Evolutionary conservation across 805 yeast species (phyloP).

Genomic region (Kurtzmaniella cleridarum): DNA sequence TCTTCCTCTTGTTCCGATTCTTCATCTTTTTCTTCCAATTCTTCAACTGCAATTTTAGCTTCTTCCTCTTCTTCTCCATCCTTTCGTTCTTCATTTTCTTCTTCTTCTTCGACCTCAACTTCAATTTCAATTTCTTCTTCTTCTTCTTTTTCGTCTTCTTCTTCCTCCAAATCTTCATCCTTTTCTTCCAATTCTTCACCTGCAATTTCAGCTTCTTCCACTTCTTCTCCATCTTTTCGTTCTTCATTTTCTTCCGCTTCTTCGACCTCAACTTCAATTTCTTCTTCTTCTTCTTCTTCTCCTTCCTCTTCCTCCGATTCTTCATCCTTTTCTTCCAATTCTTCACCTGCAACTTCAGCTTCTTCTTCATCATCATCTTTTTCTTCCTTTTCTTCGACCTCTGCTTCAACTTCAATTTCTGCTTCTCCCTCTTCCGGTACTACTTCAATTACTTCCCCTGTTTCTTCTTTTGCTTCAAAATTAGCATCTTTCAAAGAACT

Average conservation of each 20-base stretch:
- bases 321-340: slow-evolving; percentile 12
- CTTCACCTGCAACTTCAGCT: slow-evolving; percentile 15
- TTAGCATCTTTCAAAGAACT: slow-evolving; percentile 5
- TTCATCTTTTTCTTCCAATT: slow-evolving; percentile 7
- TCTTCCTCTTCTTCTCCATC: slow-evolving; percentile 18
- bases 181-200: slow-evolving; percentile 1
- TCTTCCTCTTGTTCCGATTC: slow-evolving; percentile 8
- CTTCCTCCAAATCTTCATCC: not conserved
- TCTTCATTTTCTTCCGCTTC: slow-evolving; percentile 35
- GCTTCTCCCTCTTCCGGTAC: slow-evolving; percentile 11
- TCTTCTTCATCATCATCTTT: slow-evolving; percentile 22
- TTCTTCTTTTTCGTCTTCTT: not conserved
- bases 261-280: slow-evolving; percentile 47
- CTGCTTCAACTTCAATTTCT: slow-evolving; percentile 23
- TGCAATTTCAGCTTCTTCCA: not conserved
- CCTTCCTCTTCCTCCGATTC: slow-evolving; percentile 40
- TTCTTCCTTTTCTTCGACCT: slow-evolving; percentile 23
- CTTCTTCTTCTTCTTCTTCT: slow-evolving; percentile 65
- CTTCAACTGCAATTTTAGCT: no score
- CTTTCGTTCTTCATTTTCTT: slow-evolving; percentile 12
- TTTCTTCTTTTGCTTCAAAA: slow-evolving; percentile 4
- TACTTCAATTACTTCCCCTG: slow-evolving; percentile 2
- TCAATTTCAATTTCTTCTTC: not conserved
- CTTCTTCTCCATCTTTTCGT: no score
- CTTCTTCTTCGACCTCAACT: slow-evolving; percentile 6